Base-by-base conservation (phyloP, 495 filamentous ascomycete genomes). In the Talaromyces nanjingensis region DNA sequence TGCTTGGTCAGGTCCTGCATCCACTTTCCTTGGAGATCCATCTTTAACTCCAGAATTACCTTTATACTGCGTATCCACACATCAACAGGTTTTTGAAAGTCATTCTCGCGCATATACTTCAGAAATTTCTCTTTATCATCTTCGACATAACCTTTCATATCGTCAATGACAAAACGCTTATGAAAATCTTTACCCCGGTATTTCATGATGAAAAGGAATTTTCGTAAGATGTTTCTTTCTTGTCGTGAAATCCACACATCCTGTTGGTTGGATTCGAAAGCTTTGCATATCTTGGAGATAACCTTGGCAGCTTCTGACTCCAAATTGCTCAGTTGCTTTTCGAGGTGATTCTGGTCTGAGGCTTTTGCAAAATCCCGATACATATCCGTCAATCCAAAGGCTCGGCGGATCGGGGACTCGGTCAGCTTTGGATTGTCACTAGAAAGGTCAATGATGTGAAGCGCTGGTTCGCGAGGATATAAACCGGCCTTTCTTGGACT, bases 121-220 rank as follows among this genome's bases (percentile, higher is more conserved):
- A 64, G 60, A 37, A 84, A 22, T 1, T 42, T 3, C 3, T 73
- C 68, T 57, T 68, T 70, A 64, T 85, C 83, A 39, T 78, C 64
- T 11, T 24, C 53, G 6, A 68, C 39, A 64, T 84, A 84, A 3
- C 62, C 65, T 7, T 79, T 76, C 1, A 65, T 53, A 6, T 45
- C 69, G 14, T 76, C 66, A 37, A 73, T 66, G 64, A 72, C 69
- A 67, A 72, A 81, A 6, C 73, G 70, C 22, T 55, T 24, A 39
- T 75, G 68, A 47, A 81, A 79, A 6, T 31, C 39, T 1, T 45
- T 47, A 47, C 66, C 67, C 20, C 83, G 77, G 63, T 81, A 84
- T 58, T 77, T 80, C 72, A 85, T 77, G 18, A 85, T 70, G 69
- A 83, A 84, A 16, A 84, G 69, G 62, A 85, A 84, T 59, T 81